A percentile compares a stretch with the other conserved stretches of the same genome.
phyloP scores from a whole-genome alignment of 208 protist genomes.

The Blastocrithidia nonstop region DNA sequence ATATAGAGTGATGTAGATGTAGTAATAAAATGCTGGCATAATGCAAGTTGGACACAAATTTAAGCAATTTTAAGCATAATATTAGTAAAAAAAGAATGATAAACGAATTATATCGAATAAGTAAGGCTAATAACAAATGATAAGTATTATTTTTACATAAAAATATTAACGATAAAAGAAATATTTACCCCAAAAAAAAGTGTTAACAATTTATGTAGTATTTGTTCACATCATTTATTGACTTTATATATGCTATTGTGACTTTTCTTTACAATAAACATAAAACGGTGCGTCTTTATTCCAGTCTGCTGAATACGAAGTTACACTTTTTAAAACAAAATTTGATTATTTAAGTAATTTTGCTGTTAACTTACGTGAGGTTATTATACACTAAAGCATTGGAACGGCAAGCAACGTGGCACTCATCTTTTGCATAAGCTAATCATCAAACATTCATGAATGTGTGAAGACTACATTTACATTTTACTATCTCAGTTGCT shows the following conservation, averaged over 20 bases:
- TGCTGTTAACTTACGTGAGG: constrained; percentile 53
- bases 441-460: constrained; percentile 77
- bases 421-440: constrained; percentile 45
- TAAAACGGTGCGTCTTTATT: constrained; percentile 68
- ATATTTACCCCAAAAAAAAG: not conserved
- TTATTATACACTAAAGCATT: constrained; percentile 52
- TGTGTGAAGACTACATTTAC: constrained; percentile 69
- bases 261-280: constrained; percentile 20
- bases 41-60: no score
- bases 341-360: constrained; percentile 10
- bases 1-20: no score
- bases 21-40: no score
- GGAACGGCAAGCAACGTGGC: constrained; percentile 33
- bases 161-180: not conserved
- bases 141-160: not conserved
- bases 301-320: constrained; percentile 57
- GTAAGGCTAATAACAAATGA: not conserved
- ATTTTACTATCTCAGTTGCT: constrained; percentile 20
- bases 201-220: not conserved
- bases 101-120: no score
- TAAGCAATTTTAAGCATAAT: no score
- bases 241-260: not conserved
- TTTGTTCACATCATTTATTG: not conserved
- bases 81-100: no score
- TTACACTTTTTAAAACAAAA: constrained; percentile 21